A percentile compares a stretch with the other conserved stretches of the same genome.
Conservation (phyloP, 495 filamentous ascomycete genomes). For the Usnea hakonensis region DNA sequence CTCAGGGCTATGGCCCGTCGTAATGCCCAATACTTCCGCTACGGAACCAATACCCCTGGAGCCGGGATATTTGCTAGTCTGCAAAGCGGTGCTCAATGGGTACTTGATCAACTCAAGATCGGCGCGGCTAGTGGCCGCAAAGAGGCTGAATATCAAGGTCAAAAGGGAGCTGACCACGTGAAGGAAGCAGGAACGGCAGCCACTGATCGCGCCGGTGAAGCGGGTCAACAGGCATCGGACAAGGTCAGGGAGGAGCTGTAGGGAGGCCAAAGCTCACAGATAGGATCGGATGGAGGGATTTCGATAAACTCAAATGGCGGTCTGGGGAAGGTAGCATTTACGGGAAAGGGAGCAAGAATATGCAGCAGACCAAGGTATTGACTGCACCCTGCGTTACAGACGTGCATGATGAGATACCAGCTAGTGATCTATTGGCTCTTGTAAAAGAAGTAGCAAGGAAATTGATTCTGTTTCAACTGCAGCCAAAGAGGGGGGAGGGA, state of each 20-base stretch:
- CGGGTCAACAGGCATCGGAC: constrained; percentile 25
- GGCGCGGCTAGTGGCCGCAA: constrained; percentile 59
- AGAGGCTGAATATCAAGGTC: constrained; percentile 40
- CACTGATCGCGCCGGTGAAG: constrained; percentile 28
- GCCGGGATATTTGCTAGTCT: constrained; percentile 59
- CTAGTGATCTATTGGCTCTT: neutral
- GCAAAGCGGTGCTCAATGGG: constrained; percentile 52
- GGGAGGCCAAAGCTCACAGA: neutral
- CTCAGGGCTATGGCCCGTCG: constrained; percentile 60
- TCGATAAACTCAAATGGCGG: constrained; percentile 2
- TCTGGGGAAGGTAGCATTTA: neutral
- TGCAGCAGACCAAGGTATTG: neutral
- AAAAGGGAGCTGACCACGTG: constrained; percentile 41
- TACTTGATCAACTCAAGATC: constrained; percentile 50
- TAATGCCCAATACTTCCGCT: constrained; percentile 67
- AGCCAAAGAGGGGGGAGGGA: too few relatives aligned
- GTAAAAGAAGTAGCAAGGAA: neutral
- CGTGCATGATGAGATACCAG: neutral
- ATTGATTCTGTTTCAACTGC: neutral
- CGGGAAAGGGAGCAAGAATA: neutral
- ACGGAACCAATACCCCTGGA: constrained; percentile 60
- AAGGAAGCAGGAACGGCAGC: constrained; percentile 27
- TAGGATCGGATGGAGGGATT: constrained; percentile 4
- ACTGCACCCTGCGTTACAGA: neutral
- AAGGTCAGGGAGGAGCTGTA: constrained; percentile 31